A percentile compares a stretch with the other conserved stretches of the same genome.
Conservation (phyloP, 108 stramenopile genomes). For the Nitzschia putrida region DNA sequence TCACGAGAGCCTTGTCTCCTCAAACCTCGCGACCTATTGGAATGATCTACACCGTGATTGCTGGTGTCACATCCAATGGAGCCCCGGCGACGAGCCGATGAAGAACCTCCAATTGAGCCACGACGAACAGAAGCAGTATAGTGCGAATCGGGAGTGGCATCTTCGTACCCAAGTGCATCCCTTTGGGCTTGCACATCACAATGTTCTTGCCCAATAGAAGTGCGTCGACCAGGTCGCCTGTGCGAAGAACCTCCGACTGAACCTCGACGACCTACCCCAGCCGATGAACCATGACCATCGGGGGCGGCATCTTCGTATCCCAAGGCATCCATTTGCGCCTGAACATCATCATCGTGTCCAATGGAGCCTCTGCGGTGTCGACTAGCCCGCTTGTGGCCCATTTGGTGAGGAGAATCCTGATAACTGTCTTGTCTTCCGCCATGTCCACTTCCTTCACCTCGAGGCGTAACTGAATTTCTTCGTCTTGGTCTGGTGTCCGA, state of each 20-base stretch:
- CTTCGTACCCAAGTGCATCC: background rate
- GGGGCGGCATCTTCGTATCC: background rate
- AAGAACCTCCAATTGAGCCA: background rate
- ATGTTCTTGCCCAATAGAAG: background rate
- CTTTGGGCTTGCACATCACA: background rate
- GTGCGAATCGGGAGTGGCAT: background rate
- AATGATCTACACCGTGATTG: no score
- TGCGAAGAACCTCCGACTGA: background rate
- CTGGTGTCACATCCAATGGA: background rate
- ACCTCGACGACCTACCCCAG: background rate
- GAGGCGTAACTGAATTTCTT: no score
- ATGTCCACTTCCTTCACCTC: no score
- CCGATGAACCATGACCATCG: background rate
- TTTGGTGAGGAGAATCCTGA: no score
- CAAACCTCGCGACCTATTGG: no score
- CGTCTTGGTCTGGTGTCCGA: no score
- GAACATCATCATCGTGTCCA: background rate
- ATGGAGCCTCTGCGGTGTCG: background rate
- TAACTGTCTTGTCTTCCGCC: no score
- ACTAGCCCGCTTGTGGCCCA: no score
- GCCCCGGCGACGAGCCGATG: background rate
- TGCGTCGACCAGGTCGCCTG: background rate
- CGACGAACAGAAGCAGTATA: background rate
- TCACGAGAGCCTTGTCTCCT: no score
- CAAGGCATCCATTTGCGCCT: background rate